A percentile compares a stretch with the other conserved stretches of the same genome.
These are phyloP conservation scores for Marasmius sp. DNA, from an alignment of 1,284 basidiomycete species.

Conservation along the genomic window DNA sequence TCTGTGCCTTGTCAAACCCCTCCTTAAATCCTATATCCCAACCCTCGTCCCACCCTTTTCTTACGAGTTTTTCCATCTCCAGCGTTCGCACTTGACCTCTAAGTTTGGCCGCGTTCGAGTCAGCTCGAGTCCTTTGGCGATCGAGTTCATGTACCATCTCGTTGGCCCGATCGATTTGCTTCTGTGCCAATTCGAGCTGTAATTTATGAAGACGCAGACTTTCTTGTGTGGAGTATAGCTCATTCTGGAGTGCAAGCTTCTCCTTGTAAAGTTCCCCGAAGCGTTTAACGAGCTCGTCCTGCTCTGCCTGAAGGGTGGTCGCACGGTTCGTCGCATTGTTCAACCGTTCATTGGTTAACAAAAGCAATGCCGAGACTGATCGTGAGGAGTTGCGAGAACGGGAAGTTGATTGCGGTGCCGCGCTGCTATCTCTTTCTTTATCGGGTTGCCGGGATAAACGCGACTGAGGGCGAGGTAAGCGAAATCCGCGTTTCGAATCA, in stretches of 20 bases:
- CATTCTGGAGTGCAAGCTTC: conserved; percentile 25
- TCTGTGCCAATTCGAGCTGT: conserved; percentile 39
- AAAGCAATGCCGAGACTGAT: conserved; percentile 27
- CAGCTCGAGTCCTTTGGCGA: conserved; percentile 6
- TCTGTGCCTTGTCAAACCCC: conserved; percentile 7
- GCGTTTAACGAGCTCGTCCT: conserved; percentile 25
- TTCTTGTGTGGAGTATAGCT: conserved; percentile 28
- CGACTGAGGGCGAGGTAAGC: neutral
- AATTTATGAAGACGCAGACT: conserved; percentile 38
- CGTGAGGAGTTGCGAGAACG: conserved; percentile 12
- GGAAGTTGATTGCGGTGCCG: conserved; percentile 1
- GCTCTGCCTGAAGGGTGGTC: conserved; percentile 30
- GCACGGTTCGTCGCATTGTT: conserved; percentile 32
- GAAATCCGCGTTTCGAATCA: neutral
- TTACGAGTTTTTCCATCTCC: conserved; percentile 5
- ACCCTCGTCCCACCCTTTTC: conserved; percentile 13
- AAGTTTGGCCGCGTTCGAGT: conserved; percentile 4
- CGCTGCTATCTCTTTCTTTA: neutral
- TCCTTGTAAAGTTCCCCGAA: conserved; percentile 26
- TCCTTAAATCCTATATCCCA: conserved; percentile 12
- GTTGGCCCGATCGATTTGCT: conserved; percentile 14
- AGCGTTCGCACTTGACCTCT: conserved; percentile 5
- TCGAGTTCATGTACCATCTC: conserved; percentile 9
- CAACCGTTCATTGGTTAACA: conserved; percentile 30
- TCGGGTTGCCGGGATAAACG: neutral